Conservation (phyloP, 2,329 filamentous ascomycete species). For the Colletotrichum tamarilloi region DNA sequence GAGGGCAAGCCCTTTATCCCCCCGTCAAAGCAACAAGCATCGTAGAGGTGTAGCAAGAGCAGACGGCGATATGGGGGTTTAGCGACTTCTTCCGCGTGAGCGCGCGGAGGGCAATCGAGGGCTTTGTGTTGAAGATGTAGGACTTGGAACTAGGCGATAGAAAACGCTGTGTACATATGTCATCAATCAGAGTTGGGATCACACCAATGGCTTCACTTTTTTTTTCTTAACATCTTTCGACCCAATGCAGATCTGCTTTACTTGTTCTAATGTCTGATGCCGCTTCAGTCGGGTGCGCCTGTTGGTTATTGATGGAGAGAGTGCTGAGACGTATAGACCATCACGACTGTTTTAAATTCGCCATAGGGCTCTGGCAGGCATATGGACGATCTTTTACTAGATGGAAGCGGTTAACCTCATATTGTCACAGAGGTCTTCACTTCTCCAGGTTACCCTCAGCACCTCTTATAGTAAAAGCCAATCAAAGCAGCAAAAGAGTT, state of each 20-base stretch:
- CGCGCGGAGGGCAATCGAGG: not conserved
- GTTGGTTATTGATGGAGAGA: too few species aligned
- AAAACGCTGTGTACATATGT: conserved; percentile 38
- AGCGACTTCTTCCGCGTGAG: not conserved
- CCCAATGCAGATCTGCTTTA: not conserved
- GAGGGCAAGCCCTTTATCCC: conserved; percentile 57
- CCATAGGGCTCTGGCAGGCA: too few species aligned
- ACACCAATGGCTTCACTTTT: conserved; percentile 8
- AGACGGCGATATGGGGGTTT: not conserved
- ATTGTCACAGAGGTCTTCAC: too few species aligned
- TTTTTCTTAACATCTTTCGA: not conserved
- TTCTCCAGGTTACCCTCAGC: too few species aligned
- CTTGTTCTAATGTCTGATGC: not conserved
- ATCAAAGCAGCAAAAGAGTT: too few species aligned
- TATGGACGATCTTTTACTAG: too few species aligned
- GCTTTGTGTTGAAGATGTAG: conserved; percentile 31
- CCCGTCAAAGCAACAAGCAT: conserved; percentile 36
- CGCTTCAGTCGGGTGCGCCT: not conserved
- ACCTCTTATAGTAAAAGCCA: too few species aligned
- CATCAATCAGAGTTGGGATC: conserved; percentile 37
- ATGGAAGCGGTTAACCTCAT: too few species aligned
- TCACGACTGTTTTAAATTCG: too few species aligned
- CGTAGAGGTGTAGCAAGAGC: conserved; percentile 11
- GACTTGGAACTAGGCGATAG: conserved; percentile 29
- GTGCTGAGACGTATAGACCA: too few species aligned